Conservation (phyloP, 441 rosid species). For the Omphalea diandra region DNA sequence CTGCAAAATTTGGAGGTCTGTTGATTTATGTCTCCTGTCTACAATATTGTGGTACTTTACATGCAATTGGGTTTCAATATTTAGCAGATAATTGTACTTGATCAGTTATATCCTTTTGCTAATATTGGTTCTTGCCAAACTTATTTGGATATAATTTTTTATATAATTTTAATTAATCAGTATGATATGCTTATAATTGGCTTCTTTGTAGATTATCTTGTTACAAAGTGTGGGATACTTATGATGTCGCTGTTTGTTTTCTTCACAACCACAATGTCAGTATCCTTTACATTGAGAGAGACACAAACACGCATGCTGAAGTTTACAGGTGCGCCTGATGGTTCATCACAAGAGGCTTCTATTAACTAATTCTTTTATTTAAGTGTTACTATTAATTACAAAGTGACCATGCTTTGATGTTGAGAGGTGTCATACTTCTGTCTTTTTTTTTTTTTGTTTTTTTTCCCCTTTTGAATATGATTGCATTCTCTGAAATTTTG, state of each 20-base stretch:
- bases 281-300: slow-evolving; percentile 96
- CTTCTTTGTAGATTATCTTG: slow-evolving; percentile 79
- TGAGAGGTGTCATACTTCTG: background rate
- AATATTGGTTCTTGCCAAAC: background rate
- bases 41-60: slow-evolving; percentile 3
- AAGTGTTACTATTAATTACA: background rate
- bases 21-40: slow-evolving; percentile 18
- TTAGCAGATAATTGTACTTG: slow-evolving; percentile 3
- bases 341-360: background rate
- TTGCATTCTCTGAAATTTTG: slow-evolving; percentile 39
- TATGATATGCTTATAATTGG: slow-evolving; percentile 11
- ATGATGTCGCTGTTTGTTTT: slow-evolving; percentile 98
- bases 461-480: slow-evolving; percentile 26
- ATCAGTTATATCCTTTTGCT: background rate
- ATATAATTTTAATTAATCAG: background rate
- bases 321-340: slow-evolving; percentile 68
- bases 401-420: too few relatives aligned
- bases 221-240: slow-evolving; percentile 97
- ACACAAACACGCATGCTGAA: slow-evolving; percentile 97
- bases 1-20: slow-evolving; percentile 90
- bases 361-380: slow-evolving; percentile 8
- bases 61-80: slow-evolving; percentile 2
- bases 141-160: background rate
- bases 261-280: slow-evolving; percentile 99
- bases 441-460: background rate